These are phyloP conservation scores for Apiotrichum montevideense DNA, from an alignment of 1,284 basidiomycete genomes.

Conservation along the genomic window DNA sequence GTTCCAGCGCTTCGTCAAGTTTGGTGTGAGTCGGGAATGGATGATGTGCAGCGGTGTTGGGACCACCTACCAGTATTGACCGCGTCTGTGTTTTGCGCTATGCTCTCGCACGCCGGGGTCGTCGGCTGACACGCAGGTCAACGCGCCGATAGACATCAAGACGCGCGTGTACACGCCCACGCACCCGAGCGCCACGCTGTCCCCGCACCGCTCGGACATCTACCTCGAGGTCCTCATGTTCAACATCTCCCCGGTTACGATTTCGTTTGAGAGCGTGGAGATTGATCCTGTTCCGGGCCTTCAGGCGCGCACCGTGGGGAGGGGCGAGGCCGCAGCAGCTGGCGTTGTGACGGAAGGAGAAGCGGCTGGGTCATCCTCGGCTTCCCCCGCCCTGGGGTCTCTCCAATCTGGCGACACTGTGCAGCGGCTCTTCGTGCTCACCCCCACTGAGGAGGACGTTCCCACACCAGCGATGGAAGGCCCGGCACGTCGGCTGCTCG, in stretches of 20 bases:
- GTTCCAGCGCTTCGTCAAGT: constrained; percentile 83
- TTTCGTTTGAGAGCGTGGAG: constrained; percentile 67
- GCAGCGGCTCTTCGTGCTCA: constrained; percentile 76
- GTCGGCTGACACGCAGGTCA: constrained; percentile 54
- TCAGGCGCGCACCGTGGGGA: constrained; percentile 46
- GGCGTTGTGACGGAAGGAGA: constrained; percentile 19
- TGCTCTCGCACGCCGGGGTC: too few relatives aligned
- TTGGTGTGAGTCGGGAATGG: constrained; percentile 56
- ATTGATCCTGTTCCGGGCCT: constrained; percentile 69
- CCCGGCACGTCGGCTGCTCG: constrained; percentile 62
- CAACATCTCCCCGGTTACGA: constrained; percentile 67
- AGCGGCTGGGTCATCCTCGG: constrained; percentile 14
- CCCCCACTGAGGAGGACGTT: constrained; percentile 46
- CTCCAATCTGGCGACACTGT: constrained; percentile 73
- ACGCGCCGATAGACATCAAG: constrained; percentile 80
- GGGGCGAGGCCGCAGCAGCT: constrained; percentile 20
- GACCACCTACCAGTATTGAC: background rate
- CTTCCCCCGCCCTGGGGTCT: constrained; percentile 32
- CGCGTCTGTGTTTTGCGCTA: background rate
- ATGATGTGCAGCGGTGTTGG: background rate
- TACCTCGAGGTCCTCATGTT: constrained; percentile 84
- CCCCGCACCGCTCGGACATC: constrained; percentile 63
- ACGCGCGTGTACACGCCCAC: constrained; percentile 73
- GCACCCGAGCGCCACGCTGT: constrained; percentile 62
- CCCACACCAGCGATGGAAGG: constrained; percentile 52